phyloP scores from a whole-genome alignment of 1,284 basidiomycete genomes.

The Malassezia yamatoensis region DNA sequence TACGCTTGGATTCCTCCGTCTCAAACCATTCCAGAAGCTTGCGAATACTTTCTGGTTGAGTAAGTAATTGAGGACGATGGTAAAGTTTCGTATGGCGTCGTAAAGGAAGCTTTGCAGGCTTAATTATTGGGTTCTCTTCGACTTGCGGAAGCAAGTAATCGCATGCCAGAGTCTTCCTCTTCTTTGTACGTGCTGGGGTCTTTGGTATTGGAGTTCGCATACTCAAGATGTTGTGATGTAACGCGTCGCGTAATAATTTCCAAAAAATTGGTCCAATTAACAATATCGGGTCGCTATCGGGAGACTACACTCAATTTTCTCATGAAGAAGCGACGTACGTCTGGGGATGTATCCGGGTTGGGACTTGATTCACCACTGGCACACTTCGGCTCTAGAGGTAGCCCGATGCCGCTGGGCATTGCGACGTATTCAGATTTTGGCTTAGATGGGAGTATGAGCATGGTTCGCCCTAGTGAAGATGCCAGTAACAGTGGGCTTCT shows the following conservation, averaged over 20 bases:
- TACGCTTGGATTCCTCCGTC: conserved; percentile 56
- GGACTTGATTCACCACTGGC: background rate
- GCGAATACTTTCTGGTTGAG: conserved; percentile 8
- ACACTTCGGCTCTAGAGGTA: background rate
- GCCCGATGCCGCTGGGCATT: background rate
- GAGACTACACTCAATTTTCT: background rate
- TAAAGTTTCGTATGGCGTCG: conserved; percentile 19
- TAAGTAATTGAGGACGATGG: conserved; percentile 30
- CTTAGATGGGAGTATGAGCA: conserved; percentile 38
- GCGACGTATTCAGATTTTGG: conserved; percentile 10
- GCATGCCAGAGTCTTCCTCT: background rate
- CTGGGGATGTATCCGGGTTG: background rate
- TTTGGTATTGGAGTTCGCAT: too few species aligned
- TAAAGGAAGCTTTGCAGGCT: background rate
- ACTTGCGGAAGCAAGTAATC: background rate
- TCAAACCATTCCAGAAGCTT: conserved; percentile 57
- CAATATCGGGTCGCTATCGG: too few species aligned
- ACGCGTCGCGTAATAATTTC: background rate
- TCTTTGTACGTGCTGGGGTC: background rate
- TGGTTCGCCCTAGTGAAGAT: conserved; percentile 40
- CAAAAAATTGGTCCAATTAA: background rate
- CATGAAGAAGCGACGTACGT: conserved; percentile 5
- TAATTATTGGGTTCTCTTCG: background rate
- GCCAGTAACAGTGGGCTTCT: conserved; percentile 43
- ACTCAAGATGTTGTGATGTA: too few species aligned